phyloP scores from a whole-genome alignment of 2,329 filamentous ascomycete genomes.

The Boeremia exigua region DNA sequence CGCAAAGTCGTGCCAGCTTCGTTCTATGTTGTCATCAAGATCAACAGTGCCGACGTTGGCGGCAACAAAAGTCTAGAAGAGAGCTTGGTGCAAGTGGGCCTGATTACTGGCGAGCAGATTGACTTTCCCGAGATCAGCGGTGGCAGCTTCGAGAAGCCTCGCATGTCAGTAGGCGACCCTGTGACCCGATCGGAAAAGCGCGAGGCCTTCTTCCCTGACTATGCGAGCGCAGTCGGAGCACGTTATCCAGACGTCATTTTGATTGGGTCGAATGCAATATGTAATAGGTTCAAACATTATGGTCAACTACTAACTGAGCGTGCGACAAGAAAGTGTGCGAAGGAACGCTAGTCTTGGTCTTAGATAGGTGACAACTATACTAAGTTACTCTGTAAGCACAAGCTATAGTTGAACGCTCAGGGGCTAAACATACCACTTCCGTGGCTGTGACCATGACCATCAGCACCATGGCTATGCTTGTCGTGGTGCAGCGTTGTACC shows the following conservation, averaged over 20 bases:
- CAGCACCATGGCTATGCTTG: constrained; percentile 6
- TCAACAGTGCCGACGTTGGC: constrained; percentile 58
- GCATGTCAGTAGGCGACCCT: constrained; percentile 15
- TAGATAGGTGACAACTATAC: constrained; percentile 1
- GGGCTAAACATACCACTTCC: constrained; percentile 16
- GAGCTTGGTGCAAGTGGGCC: constrained; percentile 64
- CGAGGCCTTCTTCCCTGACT: constrained; percentile 73
- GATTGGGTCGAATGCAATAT: constrained; percentile 39
- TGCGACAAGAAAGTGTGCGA: constrained; percentile 1
- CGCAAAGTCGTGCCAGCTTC: constrained; percentile 50
- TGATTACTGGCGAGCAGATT: constrained; percentile 57
- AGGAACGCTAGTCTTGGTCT: constrained; percentile 3
- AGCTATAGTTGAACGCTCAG: neutral
- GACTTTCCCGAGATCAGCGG: constrained; percentile 75
- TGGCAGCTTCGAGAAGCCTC: constrained; percentile 50
- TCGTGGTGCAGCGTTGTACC: constrained; percentile 28
- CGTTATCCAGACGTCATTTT: constrained; percentile 44
- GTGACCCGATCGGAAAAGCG: constrained; percentile 56
- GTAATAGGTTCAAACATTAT: neutral
- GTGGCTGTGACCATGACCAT: constrained; percentile 5
- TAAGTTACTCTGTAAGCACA: constrained; percentile 13
- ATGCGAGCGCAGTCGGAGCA: constrained; percentile 59
- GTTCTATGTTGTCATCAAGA: constrained; percentile 58
- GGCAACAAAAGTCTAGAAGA: constrained; percentile 52
- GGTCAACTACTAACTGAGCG: neutral